phyloP scores from a whole-genome alignment of 331 rosid species.

The Spiraea crenata region DNA sequence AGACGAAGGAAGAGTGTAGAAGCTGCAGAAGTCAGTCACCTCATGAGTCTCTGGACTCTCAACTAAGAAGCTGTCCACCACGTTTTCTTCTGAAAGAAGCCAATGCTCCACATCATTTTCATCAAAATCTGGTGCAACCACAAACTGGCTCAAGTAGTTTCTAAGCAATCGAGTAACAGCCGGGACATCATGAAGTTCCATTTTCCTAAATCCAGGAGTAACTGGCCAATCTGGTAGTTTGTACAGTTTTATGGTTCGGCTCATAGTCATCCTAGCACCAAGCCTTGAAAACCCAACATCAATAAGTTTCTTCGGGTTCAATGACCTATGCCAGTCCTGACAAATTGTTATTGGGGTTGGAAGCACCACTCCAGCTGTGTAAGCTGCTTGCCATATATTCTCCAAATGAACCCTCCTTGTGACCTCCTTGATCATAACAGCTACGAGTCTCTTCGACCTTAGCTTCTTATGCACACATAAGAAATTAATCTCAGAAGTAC shows the following conservation, averaged over 20 bases:
- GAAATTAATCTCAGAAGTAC: conserved; percentile 87
- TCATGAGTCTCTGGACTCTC: conserved; percentile 82
- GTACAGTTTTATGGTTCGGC: conserved; percentile 27
- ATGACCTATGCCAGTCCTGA: conserved; percentile 92
- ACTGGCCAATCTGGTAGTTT: too few relatives aligned
- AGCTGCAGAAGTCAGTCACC: conserved; percentile 89
- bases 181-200: conserved; percentile 83
- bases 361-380: conserved; percentile 69
- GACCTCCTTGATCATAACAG: conserved; percentile 95
- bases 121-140: conserved; percentile 79
- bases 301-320: conserved; percentile 82
- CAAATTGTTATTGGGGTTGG: conserved; percentile 46
- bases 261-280: conserved; percentile 93
- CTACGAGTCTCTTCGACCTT: conserved; percentile 87
- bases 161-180: conserved; percentile 78
- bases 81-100: conserved; percentile 54
- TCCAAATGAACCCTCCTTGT: conserved; percentile 91
- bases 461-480: conserved; percentile 91
- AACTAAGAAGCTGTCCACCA: conserved; percentile 75
- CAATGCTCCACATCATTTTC: conserved; percentile 42
- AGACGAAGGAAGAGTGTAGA: conserved; percentile 85
- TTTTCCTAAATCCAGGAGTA: conserved; percentile 35
- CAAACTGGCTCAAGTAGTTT: conserved; percentile 61
- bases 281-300: conserved; percentile 96
- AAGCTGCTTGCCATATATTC: conserved; percentile 90